phyloP scores from a whole-genome alignment of 306 rosid genomes.

The Casuarina equisetifolia region DNA sequence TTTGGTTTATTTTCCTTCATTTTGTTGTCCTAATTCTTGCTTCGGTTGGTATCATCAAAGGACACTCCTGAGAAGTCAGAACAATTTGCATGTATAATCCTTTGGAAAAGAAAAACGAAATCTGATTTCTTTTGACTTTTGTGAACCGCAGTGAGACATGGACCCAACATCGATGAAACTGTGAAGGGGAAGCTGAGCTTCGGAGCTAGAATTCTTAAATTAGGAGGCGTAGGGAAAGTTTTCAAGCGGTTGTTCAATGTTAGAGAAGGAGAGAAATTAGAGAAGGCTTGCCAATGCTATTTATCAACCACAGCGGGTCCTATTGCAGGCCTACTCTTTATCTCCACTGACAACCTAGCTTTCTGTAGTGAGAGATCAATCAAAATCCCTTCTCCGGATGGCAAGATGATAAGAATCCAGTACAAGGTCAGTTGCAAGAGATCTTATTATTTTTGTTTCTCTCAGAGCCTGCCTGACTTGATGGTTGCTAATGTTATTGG shows the following conservation, averaged over 20 bases:
- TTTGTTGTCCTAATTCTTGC: not conserved
- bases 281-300: conserved; percentile 67
- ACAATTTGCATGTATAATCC: too few species aligned
- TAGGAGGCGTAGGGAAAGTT: conserved; percentile 67
- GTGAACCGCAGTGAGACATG: conserved; percentile 54
- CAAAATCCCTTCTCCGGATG: conserved; percentile 50
- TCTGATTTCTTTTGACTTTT: conserved; percentile 8
- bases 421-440: conserved; percentile 46
- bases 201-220: conserved; percentile 65
- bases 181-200: conserved; percentile 73
- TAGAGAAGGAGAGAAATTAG: conserved; percentile 59
- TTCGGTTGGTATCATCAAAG: conserved; percentile 10
- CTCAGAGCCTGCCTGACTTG: not conserved
- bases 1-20: not conserved
- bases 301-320: conserved; percentile 85
- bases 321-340: conserved; percentile 81
- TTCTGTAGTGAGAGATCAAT: conserved; percentile 79
- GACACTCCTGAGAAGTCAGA: too few species aligned
- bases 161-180: conserved; percentile 62
- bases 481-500: conserved; percentile 2
- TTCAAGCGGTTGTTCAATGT: conserved; percentile 53
- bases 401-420: conserved; percentile 47
- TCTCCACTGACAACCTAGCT: conserved; percentile 69
- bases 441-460: not conserved
- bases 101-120: too few species aligned